Evolutionary conservation across 2,329 filamentous ascomycete genomes (phyloP).

Genomic region (Beauveria rudraprayagi): DNA sequence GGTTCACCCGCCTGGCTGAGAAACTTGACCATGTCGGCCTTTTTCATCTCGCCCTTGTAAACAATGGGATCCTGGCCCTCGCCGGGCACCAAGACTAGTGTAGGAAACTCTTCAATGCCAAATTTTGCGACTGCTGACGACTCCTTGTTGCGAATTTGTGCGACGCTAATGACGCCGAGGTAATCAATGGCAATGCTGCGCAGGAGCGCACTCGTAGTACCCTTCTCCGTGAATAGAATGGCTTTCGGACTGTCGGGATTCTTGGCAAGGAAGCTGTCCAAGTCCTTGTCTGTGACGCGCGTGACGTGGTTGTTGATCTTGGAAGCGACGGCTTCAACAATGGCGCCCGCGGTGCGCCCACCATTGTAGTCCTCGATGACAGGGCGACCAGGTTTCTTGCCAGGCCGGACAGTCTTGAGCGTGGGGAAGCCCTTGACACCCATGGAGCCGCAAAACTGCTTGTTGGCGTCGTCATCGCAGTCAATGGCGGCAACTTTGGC

Average conservation of each 20-base stretch:
- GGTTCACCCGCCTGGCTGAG: conserved; percentile 70
- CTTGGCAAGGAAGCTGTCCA: conserved; percentile 64
- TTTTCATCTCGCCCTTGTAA: conserved; percentile 80
- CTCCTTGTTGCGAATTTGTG: conserved; percentile 79
- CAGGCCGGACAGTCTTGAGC: conserved; percentile 82
- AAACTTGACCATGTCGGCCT: conserved; percentile 73
- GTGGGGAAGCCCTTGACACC: conserved; percentile 93
- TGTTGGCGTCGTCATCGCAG: conserved; percentile 91
- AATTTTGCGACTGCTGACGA: conserved; percentile 63
- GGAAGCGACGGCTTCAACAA: conserved; percentile 75
- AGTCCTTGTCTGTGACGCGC: conserved; percentile 67
- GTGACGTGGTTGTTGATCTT: conserved; percentile 91
- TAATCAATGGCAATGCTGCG: conserved; percentile 88
- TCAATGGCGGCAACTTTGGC: conserved; percentile 92
- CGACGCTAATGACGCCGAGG: conserved; percentile 68
- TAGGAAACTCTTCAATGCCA: conserved; percentile 69
- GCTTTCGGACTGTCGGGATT: conserved; percentile 69
- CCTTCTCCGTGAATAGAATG: conserved; percentile 89
- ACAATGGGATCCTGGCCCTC: conserved; percentile 58
- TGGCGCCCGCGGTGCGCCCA: conserved; percentile 71
- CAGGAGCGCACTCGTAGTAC: conserved; percentile 72
- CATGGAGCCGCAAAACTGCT: conserved; percentile 74
- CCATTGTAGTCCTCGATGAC: conserved; percentile 88
- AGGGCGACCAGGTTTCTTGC: conserved; percentile 68
- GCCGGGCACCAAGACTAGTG: conserved; percentile 70